These are phyloP conservation scores for Chlamydomonas reinhardtii DNA, from an alignment of 163 green algal genomes.

Conservation along the genomic window DNA sequence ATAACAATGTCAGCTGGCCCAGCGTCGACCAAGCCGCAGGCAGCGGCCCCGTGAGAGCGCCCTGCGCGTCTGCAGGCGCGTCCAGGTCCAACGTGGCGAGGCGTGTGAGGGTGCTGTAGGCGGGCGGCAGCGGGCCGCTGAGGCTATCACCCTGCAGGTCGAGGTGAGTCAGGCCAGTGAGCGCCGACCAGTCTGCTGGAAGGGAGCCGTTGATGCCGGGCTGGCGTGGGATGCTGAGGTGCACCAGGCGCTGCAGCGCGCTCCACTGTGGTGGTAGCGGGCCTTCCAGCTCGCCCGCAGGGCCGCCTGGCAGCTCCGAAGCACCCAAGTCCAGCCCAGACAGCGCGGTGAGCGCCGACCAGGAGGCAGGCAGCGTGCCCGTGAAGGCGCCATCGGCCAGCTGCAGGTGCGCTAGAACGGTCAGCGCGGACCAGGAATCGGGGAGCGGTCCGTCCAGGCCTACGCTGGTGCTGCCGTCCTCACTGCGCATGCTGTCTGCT, in stretches of 20 bases:
- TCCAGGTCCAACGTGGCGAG: no score
- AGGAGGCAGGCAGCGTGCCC: background rate
- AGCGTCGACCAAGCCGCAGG: background rate
- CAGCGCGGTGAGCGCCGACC: background rate
- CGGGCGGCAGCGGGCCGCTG: no score
- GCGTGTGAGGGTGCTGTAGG: no score
- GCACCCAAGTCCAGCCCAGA: background rate
- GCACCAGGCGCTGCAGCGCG: background rate
- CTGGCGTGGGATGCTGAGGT: no score
- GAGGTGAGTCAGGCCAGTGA: background rate
- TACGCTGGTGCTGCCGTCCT: background rate
- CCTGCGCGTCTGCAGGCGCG: background rate
- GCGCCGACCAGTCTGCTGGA: background rate
- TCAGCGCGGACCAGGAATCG: background rate
- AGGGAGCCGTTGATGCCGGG: background rate
- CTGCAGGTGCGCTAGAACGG: background rate
- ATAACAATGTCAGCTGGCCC: background rate
- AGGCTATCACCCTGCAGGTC: slow-evolving; percentile 1
- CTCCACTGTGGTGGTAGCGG: slow-evolving; percentile 1
- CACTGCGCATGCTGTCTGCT: background rate
- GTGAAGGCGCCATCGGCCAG: no score
- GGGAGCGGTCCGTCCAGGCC: slow-evolving; percentile 1
- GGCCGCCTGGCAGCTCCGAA: background rate
- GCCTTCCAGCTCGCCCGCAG: background rate
- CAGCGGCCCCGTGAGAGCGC: background rate